These are phyloP conservation scores for Beauveria sp. DNA, from an alignment of 2,329 filamentous ascomycete species.

Conservation along the genomic window DNA sequence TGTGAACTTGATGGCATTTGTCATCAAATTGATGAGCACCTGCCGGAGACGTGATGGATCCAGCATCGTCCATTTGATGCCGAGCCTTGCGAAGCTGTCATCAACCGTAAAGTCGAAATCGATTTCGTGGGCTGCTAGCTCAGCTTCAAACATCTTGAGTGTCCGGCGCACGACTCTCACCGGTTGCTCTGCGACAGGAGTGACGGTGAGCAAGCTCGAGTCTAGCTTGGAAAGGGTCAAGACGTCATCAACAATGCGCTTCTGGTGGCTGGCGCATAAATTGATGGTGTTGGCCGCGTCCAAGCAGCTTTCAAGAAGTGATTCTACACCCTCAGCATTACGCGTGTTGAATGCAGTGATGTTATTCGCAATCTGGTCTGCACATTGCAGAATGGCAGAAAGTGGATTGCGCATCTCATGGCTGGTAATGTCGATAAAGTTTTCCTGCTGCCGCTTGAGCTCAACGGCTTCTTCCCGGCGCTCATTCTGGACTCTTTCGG, in stretches of 20 bases:
- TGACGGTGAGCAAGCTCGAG: slow-evolving; percentile 61
- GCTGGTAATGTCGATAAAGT: slow-evolving; percentile 67
- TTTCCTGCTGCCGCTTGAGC: slow-evolving; percentile 64
- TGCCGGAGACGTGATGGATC: slow-evolving; percentile 70
- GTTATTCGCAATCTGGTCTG: slow-evolving; percentile 59
- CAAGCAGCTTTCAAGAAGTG: slow-evolving; percentile 47
- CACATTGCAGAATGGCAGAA: slow-evolving; percentile 66
- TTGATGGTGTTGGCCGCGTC: slow-evolving; percentile 78
- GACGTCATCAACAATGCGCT: slow-evolving; percentile 62
- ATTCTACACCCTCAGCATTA: slow-evolving; percentile 36
- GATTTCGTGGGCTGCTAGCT: slow-evolving; percentile 65
- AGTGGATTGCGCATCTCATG: slow-evolving; percentile 74
- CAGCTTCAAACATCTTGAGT: slow-evolving; percentile 72
- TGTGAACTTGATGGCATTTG: slow-evolving; percentile 58
- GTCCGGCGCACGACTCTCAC: slow-evolving; percentile 60
- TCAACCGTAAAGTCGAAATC: slow-evolving; percentile 62
- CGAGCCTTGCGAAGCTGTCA: slow-evolving; percentile 55
- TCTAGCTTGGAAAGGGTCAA: slow-evolving; percentile 63
- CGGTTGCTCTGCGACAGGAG: slow-evolving; percentile 62
- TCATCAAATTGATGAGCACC: slow-evolving; percentile 69
- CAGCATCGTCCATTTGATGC: slow-evolving; percentile 63
- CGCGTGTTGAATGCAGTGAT: slow-evolving; percentile 35
- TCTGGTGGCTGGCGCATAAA: slow-evolving; percentile 72
- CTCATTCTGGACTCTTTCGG: slow-evolving; percentile 70
- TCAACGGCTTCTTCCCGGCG: slow-evolving; percentile 76